Evolutionary conservation across 192 early-diverging fungal genomes (phyloP), one percentile per base, ranked within the genome.

Genomic region (Entomortierella lignicola): DNA sequence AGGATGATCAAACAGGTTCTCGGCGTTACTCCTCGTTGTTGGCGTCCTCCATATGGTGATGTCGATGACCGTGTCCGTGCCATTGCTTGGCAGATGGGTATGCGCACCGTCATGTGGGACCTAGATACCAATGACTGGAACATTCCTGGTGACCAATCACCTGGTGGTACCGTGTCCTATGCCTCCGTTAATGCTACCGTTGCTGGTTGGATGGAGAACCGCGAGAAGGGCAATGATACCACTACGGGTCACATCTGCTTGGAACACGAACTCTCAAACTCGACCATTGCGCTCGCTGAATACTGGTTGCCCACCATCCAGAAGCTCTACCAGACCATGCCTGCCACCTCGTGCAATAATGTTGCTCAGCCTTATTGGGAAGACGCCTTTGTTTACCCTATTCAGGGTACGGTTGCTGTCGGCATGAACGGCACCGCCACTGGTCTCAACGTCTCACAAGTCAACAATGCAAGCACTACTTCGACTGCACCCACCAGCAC

Each of bases 21-120:
- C 32, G 84, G 84, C 31, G 48, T 84, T 12, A 84, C 77, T 23
- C 66, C 84, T 15, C 71, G 66, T n/a, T 83, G 69, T 55, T 79
- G 71, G 69, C 72, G 85, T 43, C 85, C 84, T 51, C 85, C 85
- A 17, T 87, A 71, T 66, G 85, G 85, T 48, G 86, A 85, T 66
- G 74, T 81, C 10, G 86, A 87, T 60, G 77, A 87, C 42, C 84
- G 86, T 60, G 67, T 87, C 34, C 80, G 86, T 54, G 77, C 73
- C 54, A 81, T 87, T 44, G 63, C 81, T 15, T 29, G 55, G n/a
- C 87, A 91, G 55, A 51, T 93, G 72, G 90, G 63, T 37, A 65
- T 65, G 43, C 63, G 30, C 18, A 12, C 52, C 48, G 20, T 67
- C 18, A 59, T 75, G 2, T 75, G 72, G 72, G 72, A 75, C 50